phyloP scores from a whole-genome alignment of 176 grass and related monocot species.

The Pharus latifolius region DNA sequence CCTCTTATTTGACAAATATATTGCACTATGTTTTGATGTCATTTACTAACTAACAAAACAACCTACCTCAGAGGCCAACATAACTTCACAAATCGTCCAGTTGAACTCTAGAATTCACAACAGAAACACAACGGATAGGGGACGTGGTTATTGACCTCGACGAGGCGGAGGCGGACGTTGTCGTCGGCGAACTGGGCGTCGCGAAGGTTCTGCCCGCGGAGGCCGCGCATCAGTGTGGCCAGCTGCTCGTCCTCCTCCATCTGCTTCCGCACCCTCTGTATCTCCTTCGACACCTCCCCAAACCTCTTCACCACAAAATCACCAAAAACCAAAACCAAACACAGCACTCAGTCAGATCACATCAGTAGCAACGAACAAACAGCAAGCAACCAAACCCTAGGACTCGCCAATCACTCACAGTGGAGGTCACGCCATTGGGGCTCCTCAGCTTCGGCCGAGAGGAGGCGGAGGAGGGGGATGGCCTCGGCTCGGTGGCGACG shows the following conservation, averaged over 20 bases:
- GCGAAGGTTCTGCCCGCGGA: slow-evolving; percentile 84
- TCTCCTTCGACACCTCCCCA: slow-evolving; percentile 79
- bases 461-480: neutral
- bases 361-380: neutral
- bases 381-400: neutral
- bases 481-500: slow-evolving; percentile 54
- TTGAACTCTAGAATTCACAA: neutral
- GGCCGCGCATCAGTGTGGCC: slow-evolving; percentile 74
- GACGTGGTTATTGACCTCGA: slow-evolving; percentile 37
- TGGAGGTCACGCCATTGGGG: slow-evolving; percentile 28
- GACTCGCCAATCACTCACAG: slow-evolving; percentile 27
- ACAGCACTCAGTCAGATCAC: neutral
- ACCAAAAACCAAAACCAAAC: neutral
- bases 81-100: too few species aligned
- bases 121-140: neutral
- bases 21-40: too few species aligned
- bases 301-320: slow-evolving; percentile 41
- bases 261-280: slow-evolving; percentile 86
- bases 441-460: neutral
- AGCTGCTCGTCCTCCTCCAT: slow-evolving; percentile 99
- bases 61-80: too few species aligned
- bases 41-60: too few species aligned
- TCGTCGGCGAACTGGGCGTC: slow-evolving; percentile 75
- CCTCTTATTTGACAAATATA: too few species aligned
- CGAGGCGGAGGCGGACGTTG: slow-evolving; percentile 55